Percentiles rank a stretch among this genome's conserved stretches.
Evolutionary conservation across 495 filamentous ascomycete species (phyloP).

Genomic region (Immersiella caudata): DNA sequence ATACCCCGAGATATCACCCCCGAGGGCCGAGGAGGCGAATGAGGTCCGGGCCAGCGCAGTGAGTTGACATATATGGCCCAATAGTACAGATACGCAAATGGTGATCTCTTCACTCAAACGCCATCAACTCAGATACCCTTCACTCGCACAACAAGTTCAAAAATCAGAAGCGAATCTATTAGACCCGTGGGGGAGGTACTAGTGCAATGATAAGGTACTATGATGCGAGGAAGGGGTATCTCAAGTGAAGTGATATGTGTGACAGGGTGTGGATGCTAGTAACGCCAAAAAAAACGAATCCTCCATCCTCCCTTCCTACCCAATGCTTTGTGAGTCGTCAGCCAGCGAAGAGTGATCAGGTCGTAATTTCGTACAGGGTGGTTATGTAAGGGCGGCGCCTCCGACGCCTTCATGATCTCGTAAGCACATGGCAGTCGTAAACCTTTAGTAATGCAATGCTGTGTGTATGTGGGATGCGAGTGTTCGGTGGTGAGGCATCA

Average conservation of each 20-base stretch:
- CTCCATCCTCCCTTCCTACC: conserved; percentile 5
- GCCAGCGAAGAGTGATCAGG: neutral
- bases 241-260: conserved; percentile 37
- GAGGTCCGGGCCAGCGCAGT: neutral
- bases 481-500: neutral
- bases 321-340: neutral
- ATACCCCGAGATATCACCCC: conserved; percentile 9
- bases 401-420: neutral
- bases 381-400: neutral
- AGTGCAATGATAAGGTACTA: conserved; percentile 17
- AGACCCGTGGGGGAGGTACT: neutral
- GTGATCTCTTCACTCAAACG: neutral
- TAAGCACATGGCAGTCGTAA: conserved; percentile 3
- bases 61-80: neutral
- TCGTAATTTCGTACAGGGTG: conserved; percentile 4
- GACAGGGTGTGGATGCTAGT: conserved; percentile 24
- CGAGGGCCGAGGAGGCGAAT: neutral
- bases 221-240: conserved; percentile 36
- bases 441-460: neutral
- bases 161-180: neutral
- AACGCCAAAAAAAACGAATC: conserved; percentile 22
- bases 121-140: neutral
- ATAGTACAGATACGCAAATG: neutral
- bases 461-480: neutral
- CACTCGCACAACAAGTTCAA: neutral